Conservation (phyloP, 352 stramenopile species). For the Phytophthora sp. region DNA sequence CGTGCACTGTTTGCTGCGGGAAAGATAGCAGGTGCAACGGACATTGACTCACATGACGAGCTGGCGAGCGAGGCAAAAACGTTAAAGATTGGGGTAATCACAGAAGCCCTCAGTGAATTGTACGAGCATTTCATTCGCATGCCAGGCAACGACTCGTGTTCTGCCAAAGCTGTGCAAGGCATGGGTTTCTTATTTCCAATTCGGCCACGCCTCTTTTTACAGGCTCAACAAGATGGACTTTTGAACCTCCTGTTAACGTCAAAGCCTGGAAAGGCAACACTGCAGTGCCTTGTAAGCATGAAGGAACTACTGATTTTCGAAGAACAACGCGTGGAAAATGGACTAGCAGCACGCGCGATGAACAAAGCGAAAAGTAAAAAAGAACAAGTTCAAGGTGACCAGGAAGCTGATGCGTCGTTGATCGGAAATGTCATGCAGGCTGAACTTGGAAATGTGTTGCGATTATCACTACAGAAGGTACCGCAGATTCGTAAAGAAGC, state of each 20-base stretch:
- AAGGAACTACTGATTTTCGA: slow-evolving; percentile 75
- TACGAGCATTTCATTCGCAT: slow-evolving; percentile 60
- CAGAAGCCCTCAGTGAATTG: slow-evolving; percentile 65
- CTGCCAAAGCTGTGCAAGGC: slow-evolving; percentile 80
- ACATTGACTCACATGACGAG: slow-evolving; percentile 59
- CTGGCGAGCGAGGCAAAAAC: slow-evolving; percentile 32
- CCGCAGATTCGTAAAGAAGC: slow-evolving; percentile 74
- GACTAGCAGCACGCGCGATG: slow-evolving; percentile 41
- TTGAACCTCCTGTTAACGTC: slow-evolving; percentile 55
- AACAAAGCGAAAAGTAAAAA: slow-evolving; percentile 69
- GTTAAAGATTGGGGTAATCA: slow-evolving; percentile 56
- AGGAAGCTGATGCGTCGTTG: slow-evolving; percentile 84
- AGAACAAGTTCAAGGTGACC: slow-evolving; percentile 84
- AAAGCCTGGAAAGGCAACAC: slow-evolving; percentile 48
- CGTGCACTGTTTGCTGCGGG: slow-evolving; percentile 76
- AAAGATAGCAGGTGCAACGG: slow-evolving; percentile 68
- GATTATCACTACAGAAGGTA: slow-evolving; percentile 56
- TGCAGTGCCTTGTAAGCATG: slow-evolving; percentile 79
- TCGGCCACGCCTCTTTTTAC: slow-evolving; percentile 70
- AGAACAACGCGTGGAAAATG: slow-evolving; percentile 72
- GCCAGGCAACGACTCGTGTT: slow-evolving; percentile 49
- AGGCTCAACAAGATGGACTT: slow-evolving; percentile 73
- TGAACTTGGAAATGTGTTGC: slow-evolving; percentile 71
- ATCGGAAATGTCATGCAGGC: slow-evolving; percentile 89
- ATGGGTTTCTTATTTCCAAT: slow-evolving; percentile 83